Base-by-base conservation (phyloP, 1,139 yeast genomes). In the Pneumocystis carinii region DNA sequence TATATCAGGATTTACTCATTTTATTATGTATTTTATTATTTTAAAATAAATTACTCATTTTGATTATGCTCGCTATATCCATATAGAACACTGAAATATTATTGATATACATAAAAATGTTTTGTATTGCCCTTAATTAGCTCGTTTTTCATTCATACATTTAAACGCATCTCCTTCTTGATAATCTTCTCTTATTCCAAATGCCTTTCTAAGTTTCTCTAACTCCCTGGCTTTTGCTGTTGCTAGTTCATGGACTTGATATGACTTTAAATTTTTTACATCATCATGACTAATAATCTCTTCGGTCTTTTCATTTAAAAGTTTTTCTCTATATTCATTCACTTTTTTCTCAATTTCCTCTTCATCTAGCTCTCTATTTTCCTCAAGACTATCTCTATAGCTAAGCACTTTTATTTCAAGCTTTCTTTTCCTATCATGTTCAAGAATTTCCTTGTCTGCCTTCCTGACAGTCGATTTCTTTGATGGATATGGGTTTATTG, bases 351-450 rank as follows among this genome's bases (percentile, higher is more conserved):
- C 75, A 69, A 74, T 72, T 64, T 71, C 70, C 35, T 68, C 71
- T 70, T 73, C 70, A 69, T 67, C 53, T 24, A 59, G 63, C 5
- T 61, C 70, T 32, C 75, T 79, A 38, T 75, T 74, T 17, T 83
- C 86, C 68, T 84, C 89, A 29, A 85, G 73, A 62, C 74, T 64
- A 41, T 81, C 87, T 37, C 83, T 73, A 57, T 83, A 74, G 65
- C 83, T 84, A 75, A 78, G 74, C 63, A 87, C 83, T 67, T 75
- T 73, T 3, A 82, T 77, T 65, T 83, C 88, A 1, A 85, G 73
- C 32, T 71, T 69, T 60, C 90, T 74, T 66, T 77, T 77, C 29
- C 67, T 64, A 41, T 81, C 79, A 69, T 84, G 89, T 4, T 73
- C 76, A 6, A 68, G 59, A 19, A 84, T 74, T 2, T 75, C 79